These are phyloP conservation scores for Oryza glumipatula DNA, from an alignment of 176 grass and related monocot species.

Conservation along the genomic window DNA sequence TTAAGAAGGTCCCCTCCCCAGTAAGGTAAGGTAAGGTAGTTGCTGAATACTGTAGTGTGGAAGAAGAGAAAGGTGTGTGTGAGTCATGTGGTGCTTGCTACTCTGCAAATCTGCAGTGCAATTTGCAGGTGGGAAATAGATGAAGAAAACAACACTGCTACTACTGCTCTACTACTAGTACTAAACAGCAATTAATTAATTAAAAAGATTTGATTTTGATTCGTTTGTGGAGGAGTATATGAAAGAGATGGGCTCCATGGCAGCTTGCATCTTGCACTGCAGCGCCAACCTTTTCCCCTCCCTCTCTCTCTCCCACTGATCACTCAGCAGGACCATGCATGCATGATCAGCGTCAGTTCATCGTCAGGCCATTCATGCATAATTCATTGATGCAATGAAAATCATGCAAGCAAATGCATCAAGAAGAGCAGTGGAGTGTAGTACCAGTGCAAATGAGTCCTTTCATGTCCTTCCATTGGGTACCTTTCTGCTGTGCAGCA, in stretches of 20 bases:
- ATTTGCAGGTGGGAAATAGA: neutral
- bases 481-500: neutral
- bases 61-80: constrained; percentile 23
- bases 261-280: neutral
- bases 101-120: constrained; percentile 5
- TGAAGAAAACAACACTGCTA: neutral
- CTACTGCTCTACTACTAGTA: too few relatives aligned
- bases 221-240: neutral
- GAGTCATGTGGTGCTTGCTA: constrained; percentile 2
- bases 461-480: neutral
- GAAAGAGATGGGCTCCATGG: constrained; percentile 21
- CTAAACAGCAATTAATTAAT: neutral
- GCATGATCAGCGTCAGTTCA: neutral
- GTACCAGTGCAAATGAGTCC: neutral
- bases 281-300: neutral
- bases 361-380: neutral
- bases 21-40: neutral
- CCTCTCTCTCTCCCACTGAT: too few relatives aligned
- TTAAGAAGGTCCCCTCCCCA: constrained; percentile 2
- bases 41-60: constrained; percentile 36
- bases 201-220: neutral
- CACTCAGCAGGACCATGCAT: neutral
- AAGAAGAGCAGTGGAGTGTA: neutral
- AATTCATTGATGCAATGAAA: neutral
- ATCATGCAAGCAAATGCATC: neutral